Conservation (phyloP, 1,284 basidiomycete species). For the Pseudozyma hubeiensis region DNA sequence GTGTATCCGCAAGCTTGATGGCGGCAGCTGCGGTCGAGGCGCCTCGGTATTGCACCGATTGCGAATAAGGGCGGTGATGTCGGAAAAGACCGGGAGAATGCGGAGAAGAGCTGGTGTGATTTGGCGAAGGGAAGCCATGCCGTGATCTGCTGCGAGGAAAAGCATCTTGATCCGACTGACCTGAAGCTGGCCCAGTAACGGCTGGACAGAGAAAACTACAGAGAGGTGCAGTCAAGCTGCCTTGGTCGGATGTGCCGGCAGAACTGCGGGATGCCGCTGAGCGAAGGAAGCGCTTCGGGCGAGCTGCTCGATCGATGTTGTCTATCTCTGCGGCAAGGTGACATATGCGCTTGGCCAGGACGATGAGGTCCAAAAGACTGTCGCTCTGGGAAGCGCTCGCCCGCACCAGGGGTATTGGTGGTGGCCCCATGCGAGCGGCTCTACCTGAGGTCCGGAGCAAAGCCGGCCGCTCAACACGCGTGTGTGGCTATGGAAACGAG, state of each 20-base stretch:
- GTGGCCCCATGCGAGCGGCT: slow-evolving; percentile 33
- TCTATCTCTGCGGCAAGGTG: slow-evolving; percentile 32
- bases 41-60: background rate
- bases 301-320: slow-evolving; percentile 8
- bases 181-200: background rate
- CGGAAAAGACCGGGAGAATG: background rate
- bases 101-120: background rate
- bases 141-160: slow-evolving; percentile 3
- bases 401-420: slow-evolving; percentile 17
- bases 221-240: background rate
- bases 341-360: slow-evolving; percentile 24
- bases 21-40: slow-evolving; percentile 22
- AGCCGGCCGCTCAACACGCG: slow-evolving; percentile 19
- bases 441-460: slow-evolving; percentile 20
- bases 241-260: background rate
- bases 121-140: background rate
- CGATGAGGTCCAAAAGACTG: slow-evolving; percentile 13
- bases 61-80: background rate
- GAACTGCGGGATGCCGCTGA: slow-evolving; percentile 1
- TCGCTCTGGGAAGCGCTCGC: slow-evolving; percentile 16
- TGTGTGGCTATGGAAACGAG: slow-evolving; percentile 6
- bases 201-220: slow-evolving; percentile 16
- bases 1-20: background rate
- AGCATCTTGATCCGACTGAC: background rate
- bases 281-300: background rate